Evolutionary conservation across 2,329 filamentous ascomycete genomes (phyloP), one percentile per base, ranked within the genome.

Genomic region (Polychaeton citri): DNA sequence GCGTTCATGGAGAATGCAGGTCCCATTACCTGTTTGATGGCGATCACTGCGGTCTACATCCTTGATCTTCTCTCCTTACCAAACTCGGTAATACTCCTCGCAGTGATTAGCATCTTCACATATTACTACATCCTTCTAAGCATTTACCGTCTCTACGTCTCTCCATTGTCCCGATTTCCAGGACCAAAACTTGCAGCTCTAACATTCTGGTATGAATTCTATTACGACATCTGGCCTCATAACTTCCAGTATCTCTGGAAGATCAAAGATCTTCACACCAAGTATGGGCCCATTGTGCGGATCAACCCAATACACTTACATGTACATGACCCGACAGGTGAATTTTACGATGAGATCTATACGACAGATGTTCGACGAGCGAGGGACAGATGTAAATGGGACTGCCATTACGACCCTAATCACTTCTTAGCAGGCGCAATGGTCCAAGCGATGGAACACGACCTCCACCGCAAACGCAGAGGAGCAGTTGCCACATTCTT

Each of bases 161-260:
- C 42, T 33, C 51, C 51, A 21, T 41, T 54, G 6, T 42, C 49
- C 7, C 39, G 42, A 19, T 51, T 52, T 36, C 51, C 50, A 2
- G 51, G 49, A 9, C 51, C 50, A 18, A 48, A 45, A 30, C 33
- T 53, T 13, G 48, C 51, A 10, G 51, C 47, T 5, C 21, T 48
- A 15, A 52, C 42, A 1, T 32, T 36, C 37, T 46, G 45, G 42
- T 52, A 52, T 37, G 50, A 54, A 37, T 49, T 47, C 34, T 54
- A 50, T 39, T 50, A 47, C 28, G 50, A 53, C 33, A 45, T 48
- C 5, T 4, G 24, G 24, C 24, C 24, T 28, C 24, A 28, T 15
- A 28, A 28, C 15, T 19, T 51, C 17, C 40, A 46, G 21, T 54
- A 49, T 37, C 38, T 38, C 4, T 45, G 41, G 31, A 39, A 51